Evolutionary conservation across 2,329 filamentous ascomycete species (phyloP).

Genomic region (Didymella glomerata): DNA sequence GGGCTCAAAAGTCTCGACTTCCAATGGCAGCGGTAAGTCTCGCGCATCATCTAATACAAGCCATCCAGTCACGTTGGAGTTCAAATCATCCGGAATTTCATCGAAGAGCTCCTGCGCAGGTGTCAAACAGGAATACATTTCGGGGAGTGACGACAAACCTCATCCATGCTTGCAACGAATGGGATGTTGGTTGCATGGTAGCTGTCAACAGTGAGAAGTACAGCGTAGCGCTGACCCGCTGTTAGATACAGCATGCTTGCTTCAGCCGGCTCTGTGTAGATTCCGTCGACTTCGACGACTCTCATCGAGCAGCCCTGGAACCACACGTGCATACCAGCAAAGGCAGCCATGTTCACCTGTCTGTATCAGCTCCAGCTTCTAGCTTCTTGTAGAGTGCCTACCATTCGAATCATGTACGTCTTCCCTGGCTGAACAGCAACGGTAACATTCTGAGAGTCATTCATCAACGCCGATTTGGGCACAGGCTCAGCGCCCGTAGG

Average conservation of each 20-base stretch:
- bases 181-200: slow-evolving; percentile 64
- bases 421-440: slow-evolving; percentile 57
- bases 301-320: slow-evolving; percentile 70
- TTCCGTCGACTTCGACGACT: slow-evolving; percentile 75
- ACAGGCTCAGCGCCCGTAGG: slow-evolving; percentile 69
- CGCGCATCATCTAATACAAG: slow-evolving; percentile 61
- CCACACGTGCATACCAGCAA: slow-evolving; percentile 73
- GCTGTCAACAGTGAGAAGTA: slow-evolving; percentile 67
- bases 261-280: slow-evolving; percentile 66
- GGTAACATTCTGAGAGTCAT: slow-evolving; percentile 61
- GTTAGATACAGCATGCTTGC: slow-evolving; percentile 69
- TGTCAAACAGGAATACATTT: slow-evolving; percentile 1
- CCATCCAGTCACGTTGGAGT: slow-evolving; percentile 67
- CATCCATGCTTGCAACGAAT: slow-evolving; percentile 58
- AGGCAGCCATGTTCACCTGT: slow-evolving; percentile 67
- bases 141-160: slow-evolving; percentile 2
- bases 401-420: slow-evolving; percentile 69
- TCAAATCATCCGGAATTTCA: slow-evolving; percentile 68
- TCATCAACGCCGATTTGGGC: slow-evolving; percentile 69
- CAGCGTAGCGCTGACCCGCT: slow-evolving; percentile 74
- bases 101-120: slow-evolving; percentile 64
- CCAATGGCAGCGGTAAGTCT: slow-evolving; percentile 57
- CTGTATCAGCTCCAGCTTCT: slow-evolving; percentile 1
- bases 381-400: slow-evolving; percentile 36
- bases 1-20: slow-evolving; percentile 69